Base-by-base conservation (phyloP, 1,284 basidiomycete genomes). In the Pseudozyma pruni region DNA sequence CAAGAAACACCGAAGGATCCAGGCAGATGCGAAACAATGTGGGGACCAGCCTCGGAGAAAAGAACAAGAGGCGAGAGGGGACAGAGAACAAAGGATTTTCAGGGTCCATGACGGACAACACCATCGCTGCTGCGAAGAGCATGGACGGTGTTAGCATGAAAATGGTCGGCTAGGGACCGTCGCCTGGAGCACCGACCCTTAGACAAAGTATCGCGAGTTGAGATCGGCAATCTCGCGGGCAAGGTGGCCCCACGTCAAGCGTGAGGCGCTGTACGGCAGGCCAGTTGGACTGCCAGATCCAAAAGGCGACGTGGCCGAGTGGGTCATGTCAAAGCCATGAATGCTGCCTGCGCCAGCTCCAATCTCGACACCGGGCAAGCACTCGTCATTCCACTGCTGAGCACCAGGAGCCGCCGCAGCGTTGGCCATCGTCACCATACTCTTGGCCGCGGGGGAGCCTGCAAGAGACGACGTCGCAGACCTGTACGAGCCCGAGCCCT, bases 181-280 rank as follows among this genome's bases (percentile, higher is more conserved):
- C n/a, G n/a, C n/a, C n/a, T 32, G 17, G 35, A 16, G 19, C 27
- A 23, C n/a, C n/a, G n/a, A n/a, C 29, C 16, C 19, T 42, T 44
- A 73, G 19, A 76, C 61, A 49, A 67, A 73, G 61, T 78, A 80
- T 6, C 75, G 75, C 37, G 58, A 60, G 51, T 80, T 80, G 54
- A 80, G 72, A 17, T 62, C 64, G 31, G 75, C 63, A 46, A 80
- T 74, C 59, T 79, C 70, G 41, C 72, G 69, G 25, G 63, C 64
- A 11, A 80, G 45, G 45, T 58, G 66, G 29, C 76, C 74, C 75
- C 78, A 79, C 13, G 71, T 74, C 17, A 77, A 41, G 20, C 72
- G 61, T 16, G 73, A 45, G 6, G 66, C 62, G 23, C 39, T 55
- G 42, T 61, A 69, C 1, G 74, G 64, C 34, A 76, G 23, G 8